Percentiles rank a stretch among this genome's conserved stretches.
Evolutionary conservation across 805 yeast species (phyloP).

Genomic region (Metschnikowia hibisci): DNA sequence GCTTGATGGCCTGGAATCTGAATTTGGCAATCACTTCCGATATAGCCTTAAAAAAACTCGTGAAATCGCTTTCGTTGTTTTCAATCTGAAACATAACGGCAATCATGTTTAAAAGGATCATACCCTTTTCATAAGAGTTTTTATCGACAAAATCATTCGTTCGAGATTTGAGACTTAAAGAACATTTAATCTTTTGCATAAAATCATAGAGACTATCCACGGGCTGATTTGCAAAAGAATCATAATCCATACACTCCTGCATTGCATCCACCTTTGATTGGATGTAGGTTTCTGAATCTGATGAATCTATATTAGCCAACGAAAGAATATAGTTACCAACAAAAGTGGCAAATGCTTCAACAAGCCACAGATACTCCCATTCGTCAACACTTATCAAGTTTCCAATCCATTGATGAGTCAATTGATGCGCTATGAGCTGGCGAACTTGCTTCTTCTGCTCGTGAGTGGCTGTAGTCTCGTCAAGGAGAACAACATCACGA

Average conservation of each 20-base stretch:
- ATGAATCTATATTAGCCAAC: constrained; percentile 9
- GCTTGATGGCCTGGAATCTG: constrained; percentile 40
- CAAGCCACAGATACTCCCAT: constrained; percentile 69
- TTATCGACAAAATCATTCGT: constrained; percentile 48
- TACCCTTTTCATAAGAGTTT: constrained; percentile 57
- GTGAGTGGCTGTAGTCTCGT: constrained; percentile 20
- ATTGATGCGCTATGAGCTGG: constrained; percentile 65
- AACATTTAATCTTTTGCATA: constrained; percentile 25
- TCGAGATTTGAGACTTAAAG: constrained; percentile 22
- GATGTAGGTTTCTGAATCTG: constrained; percentile 14
- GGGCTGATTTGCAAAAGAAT: constrained; percentile 24
- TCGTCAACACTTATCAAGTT: constrained; percentile 61
- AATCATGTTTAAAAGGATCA: constrained; percentile 51
- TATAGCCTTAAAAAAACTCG: constrained; percentile 30
- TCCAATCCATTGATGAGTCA: constrained; percentile 81
- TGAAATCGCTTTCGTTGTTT: constrained; percentile 19
- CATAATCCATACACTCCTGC: constrained; percentile 35
- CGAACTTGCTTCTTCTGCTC: constrained; percentile 34
- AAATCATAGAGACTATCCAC: constrained; percentile 36
- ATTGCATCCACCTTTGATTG: constrained; percentile 13
- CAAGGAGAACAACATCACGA: constrained; percentile 41
- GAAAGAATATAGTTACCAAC: constrained; percentile 49
- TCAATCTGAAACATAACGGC: constrained; percentile 39
- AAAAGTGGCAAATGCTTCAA: constrained; percentile 77
- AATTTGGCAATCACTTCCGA: constrained; percentile 34